Base-by-base conservation (phyloP, 768 basidiomycete species). In the Collybiopsis confluens region DNA sequence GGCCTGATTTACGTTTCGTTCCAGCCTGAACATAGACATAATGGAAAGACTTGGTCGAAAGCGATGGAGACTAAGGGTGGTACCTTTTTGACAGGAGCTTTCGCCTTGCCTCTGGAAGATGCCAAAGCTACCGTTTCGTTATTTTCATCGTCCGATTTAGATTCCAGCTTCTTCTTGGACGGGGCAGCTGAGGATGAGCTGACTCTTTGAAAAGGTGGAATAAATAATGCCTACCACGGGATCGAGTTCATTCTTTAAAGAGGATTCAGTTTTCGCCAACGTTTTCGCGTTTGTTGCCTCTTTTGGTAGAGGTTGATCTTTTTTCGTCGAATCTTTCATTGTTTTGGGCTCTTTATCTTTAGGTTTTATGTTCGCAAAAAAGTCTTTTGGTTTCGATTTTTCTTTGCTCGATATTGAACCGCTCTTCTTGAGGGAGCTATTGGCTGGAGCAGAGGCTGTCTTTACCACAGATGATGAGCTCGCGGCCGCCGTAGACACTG, bases 1-100 rank as follows among this genome's bases (percentile, higher is more conserved):
- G 40, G 13, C 49, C 61, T 0, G 79, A 75, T 65, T 81, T 85
- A 49, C 81, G 76, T 59, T 74, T 74, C 8, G 44, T 59, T 43
- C 64, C 64, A 46, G 65, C 62, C 66, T 65, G 35, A 55, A n/a
- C 18, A 59, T n/a, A n/a, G n/a, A 42, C 16, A 54, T 48, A 18
- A 40, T 48, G 15, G 21, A n/a, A 28, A 13, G 24, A 44, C n/a
- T 21, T 42, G 46, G 56, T 55, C 40, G 51, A 43, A 3, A 37
- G 15, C 9, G 28, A 30, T 27, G 28, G 28, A 50, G 55, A 23
- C 52, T 24, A 45, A 20, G 6, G 15, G n/a, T n/a, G n/a, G n/a
- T n/a, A 38, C 21, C 26, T 28, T 36, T 1, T 20, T 21, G 15
- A 36, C 35, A 35, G 35, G 45, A 10, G n/a, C 15, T 13, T 40